Conservation (phyloP, 2,329 filamentous ascomycete species). For the Alternaria gaisen region DNA sequence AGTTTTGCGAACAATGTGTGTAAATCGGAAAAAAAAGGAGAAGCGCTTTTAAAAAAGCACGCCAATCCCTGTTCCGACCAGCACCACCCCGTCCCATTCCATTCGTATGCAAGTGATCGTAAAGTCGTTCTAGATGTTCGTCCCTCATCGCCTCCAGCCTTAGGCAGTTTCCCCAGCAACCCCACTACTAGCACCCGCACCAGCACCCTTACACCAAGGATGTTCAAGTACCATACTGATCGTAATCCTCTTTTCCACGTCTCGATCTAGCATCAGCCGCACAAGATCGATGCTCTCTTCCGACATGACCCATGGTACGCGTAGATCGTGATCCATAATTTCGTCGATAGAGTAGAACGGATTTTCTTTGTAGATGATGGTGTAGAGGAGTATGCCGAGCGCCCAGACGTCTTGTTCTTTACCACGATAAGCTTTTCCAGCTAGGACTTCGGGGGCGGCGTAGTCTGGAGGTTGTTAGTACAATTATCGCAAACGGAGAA, state of each 20-base stretch:
- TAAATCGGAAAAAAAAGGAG: neutral
- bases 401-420: conserved; percentile 99
- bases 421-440: conserved; percentile 88
- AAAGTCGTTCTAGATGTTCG: conserved; percentile 12
- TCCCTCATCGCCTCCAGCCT: neutral
- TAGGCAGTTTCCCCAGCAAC: neutral
- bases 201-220: conserved; percentile 71
- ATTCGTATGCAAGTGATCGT: conserved; percentile 8
- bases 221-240: conserved; percentile 89
- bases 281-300: conserved; percentile 94
- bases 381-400: conserved; percentile 94
- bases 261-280: conserved; percentile 88
- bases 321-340: conserved; percentile 95
- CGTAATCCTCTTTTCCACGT: conserved; percentile 82
- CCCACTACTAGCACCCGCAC: neutral
- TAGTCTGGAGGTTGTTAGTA: conserved; percentile 72
- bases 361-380: conserved; percentile 99
- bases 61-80: neutral
- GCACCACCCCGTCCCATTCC: neutral
- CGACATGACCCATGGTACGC: conserved; percentile 87
- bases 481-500: neutral
- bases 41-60: neutral
- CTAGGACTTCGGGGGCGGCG: conserved; percentile 95
- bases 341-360: conserved; percentile 99
- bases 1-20: conserved; percentile 7